Base-by-base conservation (phyloP, 129 eudicot genomes). In the Mikania micrantha region DNA sequence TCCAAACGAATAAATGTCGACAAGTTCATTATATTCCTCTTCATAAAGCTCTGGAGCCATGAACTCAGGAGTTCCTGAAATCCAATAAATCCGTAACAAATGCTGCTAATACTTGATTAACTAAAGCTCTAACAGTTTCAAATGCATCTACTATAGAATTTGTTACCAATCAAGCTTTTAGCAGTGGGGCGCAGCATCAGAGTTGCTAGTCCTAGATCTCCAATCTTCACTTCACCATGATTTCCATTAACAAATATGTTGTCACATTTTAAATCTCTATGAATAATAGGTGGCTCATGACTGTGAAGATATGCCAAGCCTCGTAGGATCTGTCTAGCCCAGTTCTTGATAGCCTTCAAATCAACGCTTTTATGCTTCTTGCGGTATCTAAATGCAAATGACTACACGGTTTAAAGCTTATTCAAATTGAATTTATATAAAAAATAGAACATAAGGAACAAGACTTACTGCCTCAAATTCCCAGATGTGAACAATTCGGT, bases 201-300 rank as follows among this genome's bases (percentile, higher is more conserved):
- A 9, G 83, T 80, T 9, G 95, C 91, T 47, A 85, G 78, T 15
- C 90, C 95, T 8, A 88, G 78, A 78, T 85, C 91, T 15, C 91
- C 95, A 28, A 88, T 84, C 73, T 88, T 88, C 10, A 85, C 86
- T 28, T 88, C 86, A 32, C 95, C 95, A 27, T 78, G 82, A 74
- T 84, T 82, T 39, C 91, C 91, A 67, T 85, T 88, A 27, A 88
- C 83, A 58, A 88, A 88, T 21, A 88, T 71, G 64, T 88, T 85
- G 74, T 88, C 90, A 40, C 90, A 84, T 60, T 85, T 82, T 12
- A 88, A 72, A 67, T 87, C 95, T 10, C 95, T 74, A 35, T 87
- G 95, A 70, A 84, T 74, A 60, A 87, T 75, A 9, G 90, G 95
- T 2, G 90, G 95, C 32, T 77, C 83, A 8, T 75, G 84, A 49